Evolutionary conservation across 169 alveolate species (phyloP).

Genomic region (Eimeria acervulina): DNA sequence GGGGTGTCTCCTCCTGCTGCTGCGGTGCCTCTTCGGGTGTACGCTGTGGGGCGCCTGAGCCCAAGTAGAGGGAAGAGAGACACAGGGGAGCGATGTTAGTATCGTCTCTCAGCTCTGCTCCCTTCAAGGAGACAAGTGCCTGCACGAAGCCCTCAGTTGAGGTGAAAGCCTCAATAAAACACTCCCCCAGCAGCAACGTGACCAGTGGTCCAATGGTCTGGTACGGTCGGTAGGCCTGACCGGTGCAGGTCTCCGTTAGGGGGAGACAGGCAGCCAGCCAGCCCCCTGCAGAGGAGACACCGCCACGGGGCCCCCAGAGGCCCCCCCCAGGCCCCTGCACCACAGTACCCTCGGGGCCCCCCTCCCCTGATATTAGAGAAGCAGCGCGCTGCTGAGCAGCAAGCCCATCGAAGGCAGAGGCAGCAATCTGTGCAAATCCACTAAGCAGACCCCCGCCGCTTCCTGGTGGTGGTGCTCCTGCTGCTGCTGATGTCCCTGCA

Average conservation of each 20-base stretch:
- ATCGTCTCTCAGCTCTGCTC: slow-evolving; percentile 62
- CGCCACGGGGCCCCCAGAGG: not conserved
- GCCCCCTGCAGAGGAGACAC: not conserved
- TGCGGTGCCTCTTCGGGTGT: slow-evolving; percentile 7
- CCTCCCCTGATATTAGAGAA: slow-evolving; percentile 36
- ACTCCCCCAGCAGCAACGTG: slow-evolving; percentile 39
- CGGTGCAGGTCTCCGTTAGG: slow-evolving; percentile 24
- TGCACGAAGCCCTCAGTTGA: slow-evolving; percentile 52
- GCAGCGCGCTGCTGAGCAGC: slow-evolving; percentile 56
- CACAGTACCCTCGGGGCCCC: slow-evolving; percentile 5
- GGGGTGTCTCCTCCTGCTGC: slow-evolving; percentile 1
- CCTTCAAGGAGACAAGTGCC: not conserved
- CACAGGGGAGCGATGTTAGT: slow-evolving; percentile 77
- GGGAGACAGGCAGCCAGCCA: slow-evolving; percentile 55
- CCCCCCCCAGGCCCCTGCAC: not conserved
- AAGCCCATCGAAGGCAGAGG: not conserved
- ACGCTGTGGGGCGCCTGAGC: slow-evolving; percentile 23
- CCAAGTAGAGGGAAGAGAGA: slow-evolving; percentile 51
- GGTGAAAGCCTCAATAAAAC: slow-evolving; percentile 33
- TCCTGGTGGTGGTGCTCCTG: slow-evolving; percentile 5
- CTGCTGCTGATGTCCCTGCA: slow-evolving; percentile 20
- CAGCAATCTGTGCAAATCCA: slow-evolving; percentile 2
- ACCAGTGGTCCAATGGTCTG: slow-evolving; percentile 55
- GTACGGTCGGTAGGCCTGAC: slow-evolving; percentile 25
- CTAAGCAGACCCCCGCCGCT: not conserved